Conservation (phyloP, 2,329 filamentous ascomycete genomes). For the Talaromyces sp. region DNA sequence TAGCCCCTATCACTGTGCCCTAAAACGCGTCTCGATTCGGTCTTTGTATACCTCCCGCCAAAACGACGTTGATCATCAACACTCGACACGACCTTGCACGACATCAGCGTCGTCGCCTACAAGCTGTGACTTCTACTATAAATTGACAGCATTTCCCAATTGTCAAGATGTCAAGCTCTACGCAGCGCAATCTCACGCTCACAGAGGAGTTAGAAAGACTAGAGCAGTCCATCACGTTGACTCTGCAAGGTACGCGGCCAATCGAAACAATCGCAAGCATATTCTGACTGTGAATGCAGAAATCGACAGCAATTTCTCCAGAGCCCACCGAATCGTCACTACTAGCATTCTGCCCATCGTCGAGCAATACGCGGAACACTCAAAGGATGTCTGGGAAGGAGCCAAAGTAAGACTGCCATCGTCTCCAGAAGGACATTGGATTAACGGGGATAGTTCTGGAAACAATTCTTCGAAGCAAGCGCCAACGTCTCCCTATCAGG, state of each 20-base stretch:
- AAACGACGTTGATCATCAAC: constrained; percentile 21
- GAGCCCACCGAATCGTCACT: constrained; percentile 92
- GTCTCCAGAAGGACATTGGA: neutral
- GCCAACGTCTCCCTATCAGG: constrained; percentile 95
- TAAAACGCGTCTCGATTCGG: constrained; percentile 32
- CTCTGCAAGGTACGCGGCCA: constrained; percentile 70
- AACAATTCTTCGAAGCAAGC: constrained; percentile 98
- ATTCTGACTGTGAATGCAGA: constrained; percentile 52
- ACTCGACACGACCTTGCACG: neutral
- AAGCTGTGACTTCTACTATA: neutral
- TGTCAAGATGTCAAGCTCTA: constrained; percentile 29
- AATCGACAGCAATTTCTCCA: constrained; percentile 98
- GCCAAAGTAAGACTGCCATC: constrained; percentile 65
- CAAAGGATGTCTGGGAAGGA: constrained; percentile 90
- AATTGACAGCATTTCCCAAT: neutral
- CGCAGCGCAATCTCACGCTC: constrained; percentile 65
- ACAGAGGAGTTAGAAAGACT: constrained; percentile 95
- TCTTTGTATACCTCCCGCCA: constrained; percentile 28
- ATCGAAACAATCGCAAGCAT: neutral
- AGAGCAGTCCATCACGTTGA: constrained; percentile 94
- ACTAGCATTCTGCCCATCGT: constrained; percentile 88
- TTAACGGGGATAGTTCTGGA: constrained; percentile 75
- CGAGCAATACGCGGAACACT: constrained; percentile 92
- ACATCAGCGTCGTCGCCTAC: neutral
- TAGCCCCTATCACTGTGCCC: constrained; percentile 35